Evolutionary conservation across 768 basidiomycete species (phyloP), one percentile per base, ranked within the genome.

Genomic region (Phlebiopsis gigantea): DNA sequence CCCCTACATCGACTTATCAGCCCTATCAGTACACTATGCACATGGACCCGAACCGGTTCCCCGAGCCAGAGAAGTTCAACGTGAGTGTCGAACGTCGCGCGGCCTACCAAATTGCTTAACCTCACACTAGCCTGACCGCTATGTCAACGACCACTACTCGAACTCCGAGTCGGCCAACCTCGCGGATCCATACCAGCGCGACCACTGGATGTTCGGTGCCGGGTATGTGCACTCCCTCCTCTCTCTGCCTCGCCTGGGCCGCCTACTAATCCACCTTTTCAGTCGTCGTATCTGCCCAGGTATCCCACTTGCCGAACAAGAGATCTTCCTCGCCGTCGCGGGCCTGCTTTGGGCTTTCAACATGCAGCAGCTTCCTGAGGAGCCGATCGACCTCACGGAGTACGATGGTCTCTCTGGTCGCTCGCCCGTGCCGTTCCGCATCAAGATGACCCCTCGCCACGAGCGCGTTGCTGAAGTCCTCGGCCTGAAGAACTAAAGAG

Each of bases 131-230:
- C 77, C 78, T 15, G 75, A 79, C 17, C 69, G 78, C 3, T 79
- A 74, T 62, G 55, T 78, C 29, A 62, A 68, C 21, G 75, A 80
- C 58, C 55, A 57, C 1, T 68, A 67, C 12, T 62, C 70, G 9
- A 72, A 71, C 30, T 72, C 75, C 1, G 77, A 79, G 53, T 77
- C 76, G 2, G 74, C 75, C 9, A 77, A 77, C 39, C 61, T 76
- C 19, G 55, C 72, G 1, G 68, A 79, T 56, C 69, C 77, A 4
- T 68, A 68, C 56, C 66, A 80, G 51, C 73, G 78, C 41, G 78
- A 80, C 58, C 76, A 80, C 55, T 80, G 78, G 78, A 72, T 72
- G 68, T 80, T 77, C 56, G 78, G 78, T 15, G 76, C 66, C 2
- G 78, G 78, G 78, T 79, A 57, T 30, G 71, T 63, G 5, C 31